Conservation (phyloP, 805 yeast species). For the Yamadazyma olivae region DNA sequence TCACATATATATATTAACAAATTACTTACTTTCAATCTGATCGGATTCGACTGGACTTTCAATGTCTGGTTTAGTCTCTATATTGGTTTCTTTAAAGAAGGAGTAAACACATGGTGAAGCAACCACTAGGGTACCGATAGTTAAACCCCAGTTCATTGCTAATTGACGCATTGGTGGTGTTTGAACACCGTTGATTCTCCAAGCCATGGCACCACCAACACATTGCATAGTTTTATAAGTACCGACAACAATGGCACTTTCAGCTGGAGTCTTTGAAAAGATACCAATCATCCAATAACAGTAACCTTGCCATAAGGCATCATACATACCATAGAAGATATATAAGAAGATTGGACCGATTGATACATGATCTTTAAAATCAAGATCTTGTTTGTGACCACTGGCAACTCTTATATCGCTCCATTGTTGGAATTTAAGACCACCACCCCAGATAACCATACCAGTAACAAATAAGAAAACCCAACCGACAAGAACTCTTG, state of each 20-base stretch:
- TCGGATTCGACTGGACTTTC: too few relatives aligned
- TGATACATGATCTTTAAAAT: constrained; percentile 45
- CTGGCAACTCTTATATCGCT: not conserved
- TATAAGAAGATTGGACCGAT: constrained; percentile 62
- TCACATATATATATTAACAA: too few relatives aligned
- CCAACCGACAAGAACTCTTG: constrained; percentile 47
- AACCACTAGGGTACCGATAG: constrained; percentile 1
- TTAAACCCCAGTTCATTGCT: constrained; percentile 5
- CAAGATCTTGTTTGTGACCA: constrained; percentile 22
- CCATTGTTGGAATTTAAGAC: constrained; percentile 42
- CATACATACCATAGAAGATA: constrained; percentile 58
- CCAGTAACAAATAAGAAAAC: constrained; percentile 34
- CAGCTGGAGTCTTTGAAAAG: constrained; percentile 53
- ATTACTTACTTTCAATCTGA: too few relatives aligned
- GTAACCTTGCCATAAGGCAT: constrained; percentile 58
- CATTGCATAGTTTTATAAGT: constrained; percentile 63
- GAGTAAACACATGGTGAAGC: constrained; percentile 1
- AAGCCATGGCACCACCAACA: constrained; percentile 60
- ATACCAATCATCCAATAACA: constrained; percentile 61
- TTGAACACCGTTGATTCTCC: constrained; percentile 52
- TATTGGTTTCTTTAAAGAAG: not conserved
- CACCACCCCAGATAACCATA: constrained; percentile 58
- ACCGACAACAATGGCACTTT: constrained; percentile 55
- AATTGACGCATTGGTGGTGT: constrained; percentile 33
- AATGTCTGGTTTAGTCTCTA: not conserved